Evolutionary conservation across 331 rosid genomes (phyloP), one percentile per base, ranked within the genome.

Genomic region (Telfairia occidentalis): DNA sequence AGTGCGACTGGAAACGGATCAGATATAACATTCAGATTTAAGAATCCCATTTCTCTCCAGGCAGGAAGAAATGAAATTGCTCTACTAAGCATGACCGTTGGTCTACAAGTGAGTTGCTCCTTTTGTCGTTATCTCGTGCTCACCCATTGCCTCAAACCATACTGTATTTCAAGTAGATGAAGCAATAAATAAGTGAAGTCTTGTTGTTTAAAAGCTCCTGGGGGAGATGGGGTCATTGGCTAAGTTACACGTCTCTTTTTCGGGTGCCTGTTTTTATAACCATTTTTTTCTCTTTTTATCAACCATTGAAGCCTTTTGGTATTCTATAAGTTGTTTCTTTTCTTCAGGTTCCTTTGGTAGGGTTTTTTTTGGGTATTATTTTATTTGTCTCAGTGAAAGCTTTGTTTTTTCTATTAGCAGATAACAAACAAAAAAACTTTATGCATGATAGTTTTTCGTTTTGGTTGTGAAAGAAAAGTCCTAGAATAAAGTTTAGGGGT

Each of bases 31-130:
- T 91, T 85, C 83, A 85, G 74, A 76, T 88, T 85, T 49, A 82
- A 76, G 75, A 81, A 83, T 5, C 87, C 92, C 10, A 80, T 94
- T 79, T 26, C 91, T 78, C 91, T 94, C 63, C 82, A 42, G 81
- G 89, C 91, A 34, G 98, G 98, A 82, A 91, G 83, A 78, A 94
- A 94, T 79, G 91, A 94, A 71, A 89, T 94, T 76, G 92, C 91
- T 70, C 76, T 94, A 16, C 82, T 94, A 76, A 82, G 95, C 91
- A 83, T 94, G 92, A 87, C 98, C 3, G 92, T 94, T 77, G 98
- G 98, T 83, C 85, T 91, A 53, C 95, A 84, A 87, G 98, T 88
- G 76, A 70, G 80, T 63, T 63, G 12, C 26, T 78, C 70, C 28
- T 77, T 77, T 61, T 54, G 9, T 35, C 26, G 12, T 66, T 5